Conservation (phyloP, 164 flowering plant species). For the Buxus sempervirens region DNA sequence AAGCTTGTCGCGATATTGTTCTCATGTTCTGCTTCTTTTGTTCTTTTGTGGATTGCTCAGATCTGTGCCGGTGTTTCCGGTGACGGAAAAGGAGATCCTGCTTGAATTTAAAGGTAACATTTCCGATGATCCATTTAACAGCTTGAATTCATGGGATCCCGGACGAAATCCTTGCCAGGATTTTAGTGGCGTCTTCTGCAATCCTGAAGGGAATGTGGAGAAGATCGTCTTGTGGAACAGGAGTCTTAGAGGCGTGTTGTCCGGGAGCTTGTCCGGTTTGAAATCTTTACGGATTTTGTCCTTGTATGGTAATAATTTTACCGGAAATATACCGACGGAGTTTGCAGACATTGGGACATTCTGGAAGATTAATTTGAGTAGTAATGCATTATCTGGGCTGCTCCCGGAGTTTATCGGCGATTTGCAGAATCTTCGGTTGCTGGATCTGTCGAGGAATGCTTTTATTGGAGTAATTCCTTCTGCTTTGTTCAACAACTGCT, state of each 20-base stretch:
- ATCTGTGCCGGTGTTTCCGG: constrained; percentile 26
- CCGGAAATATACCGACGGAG: constrained; percentile 67
- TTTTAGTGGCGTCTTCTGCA: constrained; percentile 66
- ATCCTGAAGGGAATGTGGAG: constrained; percentile 56
- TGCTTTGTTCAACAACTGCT: constrained; percentile 60
- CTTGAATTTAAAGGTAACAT: constrained; percentile 74
- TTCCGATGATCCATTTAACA: constrained; percentile 59
- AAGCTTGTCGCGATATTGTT: constrained; percentile 21
- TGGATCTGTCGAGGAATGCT: constrained; percentile 84
- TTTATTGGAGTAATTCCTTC: constrained; percentile 63
- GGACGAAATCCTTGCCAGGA: constrained; percentile 48
- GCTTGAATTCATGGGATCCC: constrained; percentile 60
- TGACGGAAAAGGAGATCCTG: constrained; percentile 68
- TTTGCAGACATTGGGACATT: constrained; percentile 45
- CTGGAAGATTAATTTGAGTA: constrained; percentile 90
- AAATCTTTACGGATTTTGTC: constrained; percentile 58
- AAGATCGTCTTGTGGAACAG: constrained; percentile 77
- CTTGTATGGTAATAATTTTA: constrained; percentile 70
- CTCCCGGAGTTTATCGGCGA: constrained; percentile 84
- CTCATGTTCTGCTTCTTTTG: constrained; percentile 27
- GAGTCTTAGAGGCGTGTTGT: constrained; percentile 61
- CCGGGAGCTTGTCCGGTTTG: constrained; percentile 69
- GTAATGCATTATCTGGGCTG: constrained; percentile 73
- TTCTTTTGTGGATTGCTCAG: constrained; percentile 18
- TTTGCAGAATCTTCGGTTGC: constrained; percentile 55